A percentile compares a stretch with the other conserved stretches of the same genome.
Evolutionary conservation across 2,329 filamentous ascomycete genomes (phyloP).

Genomic region (Pleurostoma richardsiae): DNA sequence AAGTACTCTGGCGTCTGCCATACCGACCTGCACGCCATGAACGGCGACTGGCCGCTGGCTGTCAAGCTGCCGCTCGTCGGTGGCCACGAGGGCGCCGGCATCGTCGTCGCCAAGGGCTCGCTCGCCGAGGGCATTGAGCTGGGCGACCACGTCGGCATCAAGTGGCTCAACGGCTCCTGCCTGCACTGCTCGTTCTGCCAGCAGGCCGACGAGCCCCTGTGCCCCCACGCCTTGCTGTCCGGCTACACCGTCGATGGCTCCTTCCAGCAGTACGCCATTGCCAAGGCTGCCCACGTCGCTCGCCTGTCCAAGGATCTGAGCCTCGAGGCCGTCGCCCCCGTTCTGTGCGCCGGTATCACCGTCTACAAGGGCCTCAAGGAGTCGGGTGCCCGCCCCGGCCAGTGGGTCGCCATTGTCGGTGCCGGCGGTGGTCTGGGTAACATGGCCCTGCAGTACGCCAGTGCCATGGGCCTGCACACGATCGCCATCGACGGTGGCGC

Average conservation of each 20-base stretch:
- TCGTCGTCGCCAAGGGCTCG: constrained; percentile 83
- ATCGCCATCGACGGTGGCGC: constrained; percentile 81
- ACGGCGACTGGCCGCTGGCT: constrained; percentile 83
- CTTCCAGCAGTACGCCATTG: constrained; percentile 69
- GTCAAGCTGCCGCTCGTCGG: constrained; percentile 81
- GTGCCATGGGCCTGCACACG: constrained; percentile 78
- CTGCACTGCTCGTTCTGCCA: constrained; percentile 65
- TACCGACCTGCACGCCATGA: constrained; percentile 74
- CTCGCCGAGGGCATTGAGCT: constrained; percentile 47
- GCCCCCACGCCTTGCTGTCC: constrained; percentile 56
- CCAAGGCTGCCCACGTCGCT: constrained; percentile 65
- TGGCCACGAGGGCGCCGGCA: constrained; percentile 74
- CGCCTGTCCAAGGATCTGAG: constrained; percentile 58
- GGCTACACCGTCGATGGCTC: constrained; percentile 70
- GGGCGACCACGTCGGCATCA: constrained; percentile 66
- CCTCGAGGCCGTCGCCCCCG: constrained; percentile 60
- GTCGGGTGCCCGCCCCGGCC: constrained; percentile 58
- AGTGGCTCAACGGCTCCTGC: constrained; percentile 69
- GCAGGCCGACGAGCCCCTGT: constrained; percentile 61
- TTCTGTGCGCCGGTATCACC: constrained; percentile 70
- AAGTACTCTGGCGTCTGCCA: constrained; percentile 76
- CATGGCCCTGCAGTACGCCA: constrained; percentile 80
- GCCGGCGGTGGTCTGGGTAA: constrained; percentile 68
- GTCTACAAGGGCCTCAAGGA: constrained; percentile 76
- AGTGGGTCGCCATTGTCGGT: constrained; percentile 69